A percentile compares a stretch with the other conserved stretches of the same genome.
These are phyloP conservation scores for Fonsecaea monophora DNA, from an alignment of 2,329 filamentous ascomycete genomes.

Conservation along the genomic window DNA sequence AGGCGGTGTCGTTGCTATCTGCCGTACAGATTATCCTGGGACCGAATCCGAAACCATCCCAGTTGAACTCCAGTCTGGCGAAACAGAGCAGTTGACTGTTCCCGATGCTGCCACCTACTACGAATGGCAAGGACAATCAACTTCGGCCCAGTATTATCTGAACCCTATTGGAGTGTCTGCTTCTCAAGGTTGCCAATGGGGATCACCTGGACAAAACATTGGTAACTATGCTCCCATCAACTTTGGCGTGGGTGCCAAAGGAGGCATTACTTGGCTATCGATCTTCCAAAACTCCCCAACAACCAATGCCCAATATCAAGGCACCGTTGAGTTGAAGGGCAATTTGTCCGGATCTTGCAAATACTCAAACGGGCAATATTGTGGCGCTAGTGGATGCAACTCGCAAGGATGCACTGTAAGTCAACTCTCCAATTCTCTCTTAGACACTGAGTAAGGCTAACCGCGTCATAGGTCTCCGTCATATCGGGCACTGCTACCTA, in stretches of 20 bases:
- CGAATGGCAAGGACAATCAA: conserved; percentile 73
- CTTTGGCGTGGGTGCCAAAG: conserved; percentile 74
- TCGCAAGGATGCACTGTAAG: conserved; percentile 81
- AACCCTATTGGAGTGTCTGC: conserved; percentile 77
- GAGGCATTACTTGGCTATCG: conserved; percentile 76
- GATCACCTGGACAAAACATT: conserved; percentile 61
- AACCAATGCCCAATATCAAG: conserved; percentile 72
- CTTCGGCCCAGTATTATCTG: conserved; percentile 95
- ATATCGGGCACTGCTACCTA: conserved; percentile 58
- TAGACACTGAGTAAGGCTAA: conserved; percentile 16
- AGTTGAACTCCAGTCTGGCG: conserved; percentile 66
- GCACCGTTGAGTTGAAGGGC: conserved; percentile 77
- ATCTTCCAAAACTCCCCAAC: conserved; percentile 86
- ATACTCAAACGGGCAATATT: conserved; percentile 70
- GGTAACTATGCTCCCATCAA: conserved; percentile 91
- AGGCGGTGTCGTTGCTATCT: conserved; percentile 70
- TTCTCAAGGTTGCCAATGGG: conserved; percentile 79
- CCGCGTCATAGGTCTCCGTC: conserved; percentile 53
- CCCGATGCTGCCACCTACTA: conserved; percentile 77
- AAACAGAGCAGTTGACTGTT: conserved; percentile 72
- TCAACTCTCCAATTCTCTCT: conserved; percentile 39
- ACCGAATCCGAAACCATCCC: conserved; percentile 88
- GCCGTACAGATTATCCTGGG: conserved; percentile 92
- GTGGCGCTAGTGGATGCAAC: conserved; percentile 57
- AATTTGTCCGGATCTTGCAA: conserved; percentile 69